Evolutionary conservation across 352 stramenopile genomes (phyloP), one percentile per base, ranked within the genome.

Genomic region (Pythium phragmiticola): DNA sequence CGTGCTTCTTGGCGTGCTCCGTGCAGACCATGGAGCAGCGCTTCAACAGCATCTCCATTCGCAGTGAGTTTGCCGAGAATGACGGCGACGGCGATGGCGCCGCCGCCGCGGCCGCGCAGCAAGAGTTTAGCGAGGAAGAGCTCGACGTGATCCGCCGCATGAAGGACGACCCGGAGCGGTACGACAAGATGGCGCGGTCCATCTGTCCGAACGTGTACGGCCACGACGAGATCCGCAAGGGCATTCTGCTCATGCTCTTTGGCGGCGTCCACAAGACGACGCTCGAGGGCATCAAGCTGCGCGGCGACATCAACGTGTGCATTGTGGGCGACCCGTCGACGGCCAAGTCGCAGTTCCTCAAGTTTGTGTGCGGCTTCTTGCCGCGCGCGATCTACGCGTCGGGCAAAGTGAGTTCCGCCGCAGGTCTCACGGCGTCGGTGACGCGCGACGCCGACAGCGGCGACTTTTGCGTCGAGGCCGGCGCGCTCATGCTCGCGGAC

Each of bases 281-380:
- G 33, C 62, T 81, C 4, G 97, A 99, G 64, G 97, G 97, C 19
- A 99, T 99, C 79, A 92, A 95, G 46, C 97, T 99, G 54, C 94
- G 97, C 41, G 97, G 98, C 13, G 98, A 99, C 74, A 98, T 99
- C 64, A 99, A 99, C 74, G 96, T 99, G 56, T 99, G 93, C 69
- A 95, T 99, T 45, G 98, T 99, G 69, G 98, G 98, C 12, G 93
- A 98, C 60, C 95, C 96, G 21, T 97, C 92, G 68, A 98, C 99
- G 9, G 98, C 98, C 52, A 99, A 99, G 76, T 99, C 94, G 17
- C 98, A 99, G 80, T 90, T 99, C 42, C 79, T 99, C 51, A 99
- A 99, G 75, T 98, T 99, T 77, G 98, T 99, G 28, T 84, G 84
- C 23, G 73, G 78, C 3, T 90, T 95, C 70, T 66, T 99, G 34